Evolutionary conservation across 2,329 filamentous ascomycete species (phyloP).

Genomic region (Fusarium sarcochroum): DNA sequence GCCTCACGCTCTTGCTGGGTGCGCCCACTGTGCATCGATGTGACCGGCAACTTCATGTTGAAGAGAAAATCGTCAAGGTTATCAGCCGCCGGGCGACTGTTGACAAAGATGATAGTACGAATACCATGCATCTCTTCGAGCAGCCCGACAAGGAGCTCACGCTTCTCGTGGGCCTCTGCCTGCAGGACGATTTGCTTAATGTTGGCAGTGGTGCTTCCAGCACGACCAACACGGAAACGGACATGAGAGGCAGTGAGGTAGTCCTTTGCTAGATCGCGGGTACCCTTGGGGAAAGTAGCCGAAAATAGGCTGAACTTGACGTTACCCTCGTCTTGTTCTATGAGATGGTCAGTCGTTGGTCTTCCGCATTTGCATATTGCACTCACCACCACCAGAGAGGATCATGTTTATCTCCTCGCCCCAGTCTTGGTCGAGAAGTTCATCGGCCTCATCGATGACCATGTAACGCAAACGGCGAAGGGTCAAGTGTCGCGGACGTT

Average conservation of each 20-base stretch:
- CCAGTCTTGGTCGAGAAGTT: slow-evolving; percentile 88
- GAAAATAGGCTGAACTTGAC: slow-evolving; percentile 88
- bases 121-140: slow-evolving; percentile 78
- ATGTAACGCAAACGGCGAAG: slow-evolving; percentile 83
- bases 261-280: slow-evolving; percentile 81
- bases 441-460: slow-evolving; percentile 95
- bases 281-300: slow-evolving; percentile 88
- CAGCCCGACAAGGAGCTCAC: slow-evolving; percentile 78
- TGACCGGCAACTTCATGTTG: slow-evolving; percentile 83
- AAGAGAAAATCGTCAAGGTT: slow-evolving; percentile 89
- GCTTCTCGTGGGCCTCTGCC: slow-evolving; percentile 77
- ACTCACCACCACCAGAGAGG: slow-evolving; percentile 83
- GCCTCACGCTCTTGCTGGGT: slow-evolving; percentile 94
- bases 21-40: slow-evolving; percentile 89
- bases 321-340: slow-evolving; percentile 80
- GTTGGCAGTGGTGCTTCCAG: slow-evolving; percentile 85
- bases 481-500: slow-evolving; percentile 76
- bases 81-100: slow-evolving; percentile 83
- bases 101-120: slow-evolving; percentile 92
- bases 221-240: slow-evolving; percentile 87
- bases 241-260: slow-evolving; percentile 82
- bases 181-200: slow-evolving; percentile 84
- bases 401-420: slow-evolving; percentile 80
- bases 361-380: slow-evolving; percentile 6
- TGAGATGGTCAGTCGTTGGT: slow-evolving; percentile 51